Evolutionary conservation across 768 basidiomycete genomes (phyloP), one percentile per base, ranked within the genome.

Genomic region (Psilocybe azurescens): DNA sequence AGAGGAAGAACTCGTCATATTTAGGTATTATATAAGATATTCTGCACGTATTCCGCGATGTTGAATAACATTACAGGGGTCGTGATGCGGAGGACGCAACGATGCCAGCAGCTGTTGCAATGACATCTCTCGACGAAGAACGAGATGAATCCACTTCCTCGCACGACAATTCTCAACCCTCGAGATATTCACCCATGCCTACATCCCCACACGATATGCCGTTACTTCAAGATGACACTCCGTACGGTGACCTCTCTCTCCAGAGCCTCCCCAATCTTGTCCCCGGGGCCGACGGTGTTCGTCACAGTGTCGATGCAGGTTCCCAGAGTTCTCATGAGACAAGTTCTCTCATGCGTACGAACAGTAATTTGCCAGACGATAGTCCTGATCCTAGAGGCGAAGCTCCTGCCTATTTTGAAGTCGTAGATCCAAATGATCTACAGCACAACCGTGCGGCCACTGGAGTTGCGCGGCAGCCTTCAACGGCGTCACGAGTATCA

Each of bases 1-100:
- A 14, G 93, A 93, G 52, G 80, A 88, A 41, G 93, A 94, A 71
- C 79, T 94, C 30, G 93, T 94, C 5, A 86, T 94, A 55, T 77
- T 79, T 58, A 78, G 83, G 79, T 83, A 56, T 61, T 28, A 41
- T 44, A 1, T 14, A 44, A 1, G 29, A 38, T 7, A 16, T 51
- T 41, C 53, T 53, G 29, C 41, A 33, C 33, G 32, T 60, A 16
- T 46, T 16, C 33, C 24, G 29, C 16, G 39, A 29, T 59, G 36
- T 60, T 18, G 56, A 11, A 29, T 52, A 30, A 30, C 28, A 33
- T 39, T 54, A 30, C 66, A 88, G 86, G 50, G 85, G 85, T 10
- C 75, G 78, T 28, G 87, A 86, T 53, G 77, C 84, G 77, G 84
- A 86, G 56, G 86, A 88, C 67, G 81, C 76, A 51, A 75, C 77